These are phyloP conservation scores for Eucalyptus sp. DNA, from an alignment of 345 rosid genomes.

Conservation along the genomic window DNA sequence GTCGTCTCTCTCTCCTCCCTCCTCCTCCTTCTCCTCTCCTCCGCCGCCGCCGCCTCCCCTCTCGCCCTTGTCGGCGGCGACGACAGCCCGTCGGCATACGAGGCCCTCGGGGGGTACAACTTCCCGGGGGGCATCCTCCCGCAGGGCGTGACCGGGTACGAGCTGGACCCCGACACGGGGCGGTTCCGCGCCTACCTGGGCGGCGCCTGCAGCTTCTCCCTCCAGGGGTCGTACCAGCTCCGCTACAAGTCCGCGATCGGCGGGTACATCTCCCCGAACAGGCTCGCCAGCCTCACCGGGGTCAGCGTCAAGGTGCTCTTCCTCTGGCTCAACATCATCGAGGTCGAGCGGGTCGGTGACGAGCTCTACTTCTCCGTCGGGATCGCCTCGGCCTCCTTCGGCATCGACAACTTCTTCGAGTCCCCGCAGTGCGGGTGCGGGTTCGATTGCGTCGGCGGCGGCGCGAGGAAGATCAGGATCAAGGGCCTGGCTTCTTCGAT, in stretches of 20 bases:
- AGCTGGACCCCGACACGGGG: slow-evolving; percentile 52
- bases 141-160: slow-evolving; percentile 47
- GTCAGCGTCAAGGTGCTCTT: slow-evolving; percentile 79
- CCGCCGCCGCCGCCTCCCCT: neutral
- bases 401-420: slow-evolving; percentile 65
- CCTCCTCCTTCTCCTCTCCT: slow-evolving; percentile 8
- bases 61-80: neutral
- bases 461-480: slow-evolving; percentile 21
- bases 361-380: slow-evolving; percentile 83
- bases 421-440: slow-evolving; percentile 98
- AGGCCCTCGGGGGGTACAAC: slow-evolving; percentile 46
- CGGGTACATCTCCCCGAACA: slow-evolving; percentile 58
- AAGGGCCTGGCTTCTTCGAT: slow-evolving; percentile 41
- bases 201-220: slow-evolving; percentile 72
- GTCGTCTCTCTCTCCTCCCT: neutral
- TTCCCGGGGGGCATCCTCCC: slow-evolving; percentile 88
- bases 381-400: slow-evolving; percentile 71
- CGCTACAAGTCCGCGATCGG: slow-evolving; percentile 63
- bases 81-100: slow-evolving; percentile 37
- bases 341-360: slow-evolving; percentile 50
- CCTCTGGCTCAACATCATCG: slow-evolving; percentile 87
- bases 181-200: slow-evolving; percentile 44
- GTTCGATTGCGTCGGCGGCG: slow-evolving; percentile 40
- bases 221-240: slow-evolving; percentile 81
- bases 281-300: slow-evolving; percentile 53